Evolutionary conservation across 73 alveolate species (phyloP).

Genomic region (Loxodes magnus): DNA sequence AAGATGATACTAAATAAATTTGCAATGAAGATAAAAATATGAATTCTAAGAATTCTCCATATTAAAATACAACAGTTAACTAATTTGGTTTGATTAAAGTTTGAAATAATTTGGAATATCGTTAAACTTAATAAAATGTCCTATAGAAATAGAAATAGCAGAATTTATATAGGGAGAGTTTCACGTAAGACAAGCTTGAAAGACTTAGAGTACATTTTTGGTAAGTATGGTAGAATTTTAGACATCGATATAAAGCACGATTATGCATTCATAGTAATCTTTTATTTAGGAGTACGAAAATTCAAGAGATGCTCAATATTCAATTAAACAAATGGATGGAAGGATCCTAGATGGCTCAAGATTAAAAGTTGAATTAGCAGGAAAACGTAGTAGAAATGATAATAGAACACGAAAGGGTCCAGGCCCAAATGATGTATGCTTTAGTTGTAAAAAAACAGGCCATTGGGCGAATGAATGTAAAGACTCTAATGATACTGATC

Average conservation of each 20-base stretch:
- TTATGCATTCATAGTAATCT: conserved; percentile 6
- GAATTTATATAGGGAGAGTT: neutral
- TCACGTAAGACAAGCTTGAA: neutral
- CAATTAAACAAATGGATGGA: neutral
- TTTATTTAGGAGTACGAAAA: neutral
- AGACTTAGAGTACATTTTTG: neutral
- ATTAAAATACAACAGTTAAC: no score
- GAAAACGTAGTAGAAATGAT: neutral
- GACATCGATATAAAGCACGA: conserved; percentile 8
- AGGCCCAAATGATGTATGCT: conserved; percentile 31
- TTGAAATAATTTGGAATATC: no score
- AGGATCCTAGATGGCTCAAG: conserved; percentile 6
- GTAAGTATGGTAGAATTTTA: conserved; percentile 3
- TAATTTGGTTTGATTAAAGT: no score
- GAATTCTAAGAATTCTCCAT: no score
- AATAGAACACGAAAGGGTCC: no score
- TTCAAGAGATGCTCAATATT: conserved; percentile 7
- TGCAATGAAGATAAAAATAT: no score
- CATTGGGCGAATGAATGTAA: conserved; percentile 23
- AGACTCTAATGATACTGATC: no score
- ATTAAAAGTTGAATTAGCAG: conserved; percentile 2
- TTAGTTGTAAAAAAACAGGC: conserved; percentile 19
- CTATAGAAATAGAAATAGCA: no score
- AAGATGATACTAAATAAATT: no score
- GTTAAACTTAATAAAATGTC: no score